Conservation (phyloP, 148 eudicot genomes). For the Bassia scoparia region DNA sequence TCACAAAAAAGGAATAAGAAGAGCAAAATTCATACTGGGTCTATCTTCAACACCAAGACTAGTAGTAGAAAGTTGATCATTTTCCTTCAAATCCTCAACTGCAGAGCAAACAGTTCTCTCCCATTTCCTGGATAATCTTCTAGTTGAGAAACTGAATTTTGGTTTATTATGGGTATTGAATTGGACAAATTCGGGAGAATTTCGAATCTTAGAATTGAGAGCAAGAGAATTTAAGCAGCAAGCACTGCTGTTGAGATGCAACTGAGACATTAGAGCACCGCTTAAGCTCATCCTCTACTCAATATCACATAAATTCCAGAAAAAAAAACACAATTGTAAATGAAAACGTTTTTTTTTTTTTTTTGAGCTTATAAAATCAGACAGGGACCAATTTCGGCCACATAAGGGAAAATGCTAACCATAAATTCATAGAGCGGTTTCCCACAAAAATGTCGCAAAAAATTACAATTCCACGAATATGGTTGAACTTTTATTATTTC, state of each 20-base stretch:
- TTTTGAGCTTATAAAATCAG: no score
- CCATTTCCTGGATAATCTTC: slow-evolving; percentile 27
- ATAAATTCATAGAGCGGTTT: no score
- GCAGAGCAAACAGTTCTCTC: slow-evolving; percentile 46
- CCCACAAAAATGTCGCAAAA: no score
- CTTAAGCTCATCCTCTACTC: slow-evolving; percentile 27
- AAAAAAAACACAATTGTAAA: no score
- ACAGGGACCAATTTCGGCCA: no score
- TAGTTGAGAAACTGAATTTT: slow-evolving; percentile 25
- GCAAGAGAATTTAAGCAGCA: slow-evolving; percentile 40
- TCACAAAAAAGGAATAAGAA: neutral
- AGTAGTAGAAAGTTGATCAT: slow-evolving; percentile 33
- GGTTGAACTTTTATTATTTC: no score
- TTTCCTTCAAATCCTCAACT: slow-evolving; percentile 53
- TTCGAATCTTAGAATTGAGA: slow-evolving; percentile 26
- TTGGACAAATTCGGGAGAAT: slow-evolving; percentile 27
- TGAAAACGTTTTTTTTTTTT: no score
- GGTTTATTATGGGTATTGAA: slow-evolving; percentile 19
- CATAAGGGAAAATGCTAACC: no score
- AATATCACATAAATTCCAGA: neutral
- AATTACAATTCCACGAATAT: no score
- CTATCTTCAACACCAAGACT: slow-evolving; percentile 48
- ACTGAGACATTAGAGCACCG: slow-evolving; percentile 47
- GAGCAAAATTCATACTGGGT: slow-evolving; percentile 31
- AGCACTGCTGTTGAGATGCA: slow-evolving; percentile 29